Evolutionary conservation across 164 flowering plant species (phyloP), one percentile per base, ranked within the genome.

Genomic region (Vitis cinerea): DNA sequence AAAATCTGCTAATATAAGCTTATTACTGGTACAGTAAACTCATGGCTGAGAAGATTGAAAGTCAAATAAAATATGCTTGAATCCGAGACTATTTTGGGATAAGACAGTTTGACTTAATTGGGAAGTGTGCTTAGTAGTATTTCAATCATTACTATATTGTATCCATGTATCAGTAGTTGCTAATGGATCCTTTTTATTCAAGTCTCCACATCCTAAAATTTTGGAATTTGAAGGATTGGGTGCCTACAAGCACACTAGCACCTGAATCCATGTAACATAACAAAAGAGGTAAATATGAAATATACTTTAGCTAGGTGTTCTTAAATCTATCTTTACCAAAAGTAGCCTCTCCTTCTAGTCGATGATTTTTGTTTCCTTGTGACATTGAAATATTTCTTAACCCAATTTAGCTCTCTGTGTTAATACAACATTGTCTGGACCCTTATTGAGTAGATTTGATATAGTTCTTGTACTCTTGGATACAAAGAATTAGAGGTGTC

Each of bases 361-460:
- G 52, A 10, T 54, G 9, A 9, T 14, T 8, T 27, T 47, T 52
- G 2, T 51, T 51, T 29, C 54, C 59, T 52, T 16, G 15, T 10
- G 16, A 30, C 30, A 29, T 67, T 37, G 13, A 53, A 47, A 27
- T 49, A 14, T 61, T 71, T 54, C 86, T 80, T 83, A 76, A 84
- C 79, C 7, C 56, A 50, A n/a, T 63, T 64, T 81, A 91, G 98
- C 99, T 69, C 84, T 95, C 27, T 93, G 98, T 73, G 91, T 95
- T 80, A 95, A 93, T 71, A 95, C 98, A 11, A 78, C 99, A 57
- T 94, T 95, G 57, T 95, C 98, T 77, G 97, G 97, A 68, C 99
- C 99, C 56, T 80, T 95, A 55, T 76, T 95, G 78, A 95, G 98
- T 85, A 90, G 99, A 88, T 95, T 95, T 83, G 99, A 93, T 71